Percentiles rank a stretch among this genome's conserved stretches.
phyloP scores from a whole-genome alignment of 2,329 filamentous ascomycete genomes.

The Colletotrichum destructivum region DNA sequence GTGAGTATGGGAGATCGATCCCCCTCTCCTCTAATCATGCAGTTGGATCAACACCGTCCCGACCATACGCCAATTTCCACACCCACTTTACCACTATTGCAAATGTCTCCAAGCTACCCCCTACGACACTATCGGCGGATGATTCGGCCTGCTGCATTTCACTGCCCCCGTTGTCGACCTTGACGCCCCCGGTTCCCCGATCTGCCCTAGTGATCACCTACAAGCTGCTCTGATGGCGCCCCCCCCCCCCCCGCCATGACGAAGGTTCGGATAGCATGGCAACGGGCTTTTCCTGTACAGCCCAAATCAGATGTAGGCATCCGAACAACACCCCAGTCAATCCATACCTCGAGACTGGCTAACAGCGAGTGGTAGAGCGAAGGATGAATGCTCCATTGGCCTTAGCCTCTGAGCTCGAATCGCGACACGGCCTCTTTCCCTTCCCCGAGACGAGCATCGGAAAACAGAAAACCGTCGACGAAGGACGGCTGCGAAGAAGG shows the following conservation, averaged over 20 bases:
- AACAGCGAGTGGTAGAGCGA: background rate
- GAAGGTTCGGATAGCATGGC: background rate
- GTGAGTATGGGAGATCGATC: slow-evolving; percentile 7
- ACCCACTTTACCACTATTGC: slow-evolving; percentile 1
- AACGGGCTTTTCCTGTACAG: background rate
- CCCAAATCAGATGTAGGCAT: background rate
- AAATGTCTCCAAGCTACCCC: background rate
- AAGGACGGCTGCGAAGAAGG: too few species aligned
- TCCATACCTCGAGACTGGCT: background rate
- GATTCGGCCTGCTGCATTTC: slow-evolving; percentile 12
- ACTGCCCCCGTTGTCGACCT: background rate
- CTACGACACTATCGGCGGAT: slow-evolving; percentile 4
- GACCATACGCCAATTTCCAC: slow-evolving; percentile 10
- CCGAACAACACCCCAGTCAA: background rate
- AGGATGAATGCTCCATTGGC: background rate
- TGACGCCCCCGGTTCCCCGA: background rate
- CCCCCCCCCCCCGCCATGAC: background rate
- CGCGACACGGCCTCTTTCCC: background rate
- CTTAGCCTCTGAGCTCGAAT: background rate
- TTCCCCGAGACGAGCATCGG: background rate
- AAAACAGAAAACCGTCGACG: background rate
- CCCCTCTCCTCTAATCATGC: slow-evolving; percentile 22
- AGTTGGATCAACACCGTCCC: slow-evolving; percentile 32
- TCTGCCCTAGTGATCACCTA: background rate
- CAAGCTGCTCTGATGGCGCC: slow-evolving; percentile 4